A percentile compares a stretch with the other conserved stretches of the same genome.
phyloP scores from a whole-genome alignment of 495 filamentous ascomycete genomes.

The Glutinoglossum americanum region DNA sequence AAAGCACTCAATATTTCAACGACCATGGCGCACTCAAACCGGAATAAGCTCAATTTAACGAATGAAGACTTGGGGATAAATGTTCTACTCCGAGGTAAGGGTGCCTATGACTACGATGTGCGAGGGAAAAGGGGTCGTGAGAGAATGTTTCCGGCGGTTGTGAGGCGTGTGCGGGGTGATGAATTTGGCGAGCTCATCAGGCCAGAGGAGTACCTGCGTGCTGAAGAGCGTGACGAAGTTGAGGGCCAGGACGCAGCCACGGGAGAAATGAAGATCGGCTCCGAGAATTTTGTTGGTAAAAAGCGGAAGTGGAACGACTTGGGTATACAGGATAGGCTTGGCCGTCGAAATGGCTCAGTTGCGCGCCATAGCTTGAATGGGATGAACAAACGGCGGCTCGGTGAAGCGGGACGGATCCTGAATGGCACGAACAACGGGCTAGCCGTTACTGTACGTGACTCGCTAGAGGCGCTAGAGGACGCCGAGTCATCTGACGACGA shows the following conservation, averaged over 20 bases:
- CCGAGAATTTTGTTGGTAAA: constrained; percentile 55
- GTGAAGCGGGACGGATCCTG: background rate
- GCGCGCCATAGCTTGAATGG: constrained; percentile 10
- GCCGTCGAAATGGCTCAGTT: constrained; percentile 3
- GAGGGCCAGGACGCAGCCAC: constrained; percentile 32
- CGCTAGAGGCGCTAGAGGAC: background rate
- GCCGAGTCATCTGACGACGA: constrained; percentile 14
- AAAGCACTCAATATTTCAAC: constrained; percentile 75
- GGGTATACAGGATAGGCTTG: constrained; percentile 13
- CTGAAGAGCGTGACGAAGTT: constrained; percentile 74
- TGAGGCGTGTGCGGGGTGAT: constrained; percentile 57
- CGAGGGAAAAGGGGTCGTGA: constrained; percentile 85
- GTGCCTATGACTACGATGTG: constrained; percentile 79
- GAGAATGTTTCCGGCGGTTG: constrained; percentile 74
- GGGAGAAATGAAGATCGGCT: constrained; percentile 11
- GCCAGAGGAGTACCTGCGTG: constrained; percentile 82
- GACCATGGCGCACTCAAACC: constrained; percentile 53
- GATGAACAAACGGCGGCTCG: constrained; percentile 5
- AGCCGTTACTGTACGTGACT: constrained; percentile 7
- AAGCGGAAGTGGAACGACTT: constrained; percentile 85
- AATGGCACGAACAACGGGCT: background rate
- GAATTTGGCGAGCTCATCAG: constrained; percentile 86
- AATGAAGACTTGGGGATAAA: constrained; percentile 83
- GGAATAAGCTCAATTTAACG: constrained; percentile 58
- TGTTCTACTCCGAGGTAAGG: constrained; percentile 69